Evolutionary conservation across 2,329 filamentous ascomycete genomes (phyloP).

Genomic region (Capronia americana): DNA sequence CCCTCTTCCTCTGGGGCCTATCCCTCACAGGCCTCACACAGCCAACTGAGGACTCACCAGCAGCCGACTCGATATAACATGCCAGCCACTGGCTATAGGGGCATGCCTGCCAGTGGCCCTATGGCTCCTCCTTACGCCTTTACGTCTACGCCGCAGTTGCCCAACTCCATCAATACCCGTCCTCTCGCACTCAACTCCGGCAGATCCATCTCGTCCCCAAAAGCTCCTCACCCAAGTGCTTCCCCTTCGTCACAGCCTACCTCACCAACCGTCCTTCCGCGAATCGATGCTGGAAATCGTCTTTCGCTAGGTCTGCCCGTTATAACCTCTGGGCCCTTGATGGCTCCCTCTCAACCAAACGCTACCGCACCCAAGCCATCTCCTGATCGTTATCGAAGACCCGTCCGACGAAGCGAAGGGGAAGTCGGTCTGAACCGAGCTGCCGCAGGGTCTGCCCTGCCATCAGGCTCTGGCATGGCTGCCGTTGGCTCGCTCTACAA

Average conservation of each 20-base stretch:
- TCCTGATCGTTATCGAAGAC: constrained; percentile 83
- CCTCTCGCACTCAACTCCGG: constrained; percentile 22
- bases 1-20: constrained; percentile 70
- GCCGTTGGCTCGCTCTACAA: constrained; percentile 64
- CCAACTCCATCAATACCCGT: constrained; percentile 47
- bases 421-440: constrained; percentile 30
- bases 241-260: constrained; percentile 27
- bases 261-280: constrained; percentile 23
- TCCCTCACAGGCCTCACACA: constrained; percentile 43
- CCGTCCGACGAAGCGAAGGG: constrained; percentile 61
- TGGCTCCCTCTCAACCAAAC: constrained; percentile 21
- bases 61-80: constrained; percentile 51
- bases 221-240: constrained; percentile 47
- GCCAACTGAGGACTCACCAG: constrained; percentile 54
- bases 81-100: constrained; percentile 55
- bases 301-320: constrained; percentile 31
- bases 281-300: constrained; percentile 33
- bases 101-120: constrained; percentile 65
- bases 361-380: constrained; percentile 65
- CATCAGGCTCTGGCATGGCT: constrained; percentile 62
- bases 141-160: constrained; percentile 71
- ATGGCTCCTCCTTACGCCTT: constrained; percentile 82
- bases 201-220: constrained; percentile 60
- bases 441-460: constrained; percentile 49
- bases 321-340: constrained; percentile 31